These are phyloP conservation scores for Davidsoniella neocaledoniae DNA, from an alignment of 2,329 filamentous ascomycete species.

Conservation along the genomic window DNA sequence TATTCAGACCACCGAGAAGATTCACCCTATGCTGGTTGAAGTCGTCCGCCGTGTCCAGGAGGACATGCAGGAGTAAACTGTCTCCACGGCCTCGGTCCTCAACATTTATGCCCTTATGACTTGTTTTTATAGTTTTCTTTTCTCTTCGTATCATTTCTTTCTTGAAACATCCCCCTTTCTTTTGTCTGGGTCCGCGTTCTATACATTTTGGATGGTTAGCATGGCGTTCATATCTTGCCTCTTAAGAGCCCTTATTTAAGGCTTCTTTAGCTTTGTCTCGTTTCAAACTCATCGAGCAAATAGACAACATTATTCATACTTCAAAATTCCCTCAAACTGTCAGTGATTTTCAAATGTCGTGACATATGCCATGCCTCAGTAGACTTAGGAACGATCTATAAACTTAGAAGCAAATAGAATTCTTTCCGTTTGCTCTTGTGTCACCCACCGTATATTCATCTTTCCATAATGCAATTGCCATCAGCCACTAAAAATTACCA, in stretches of 20 bases:
- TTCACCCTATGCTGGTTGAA: slow-evolving; percentile 59
- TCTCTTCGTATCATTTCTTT: no score
- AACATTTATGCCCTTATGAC: slow-evolving; percentile 6
- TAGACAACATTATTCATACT: no score
- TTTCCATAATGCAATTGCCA: no score
- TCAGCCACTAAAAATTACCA: no score
- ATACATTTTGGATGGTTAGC: slow-evolving; percentile 8
- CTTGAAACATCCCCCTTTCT: slow-evolving; percentile 1
- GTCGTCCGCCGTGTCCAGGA: slow-evolving; percentile 72
- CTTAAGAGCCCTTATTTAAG: background rate
- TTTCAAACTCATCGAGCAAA: background rate
- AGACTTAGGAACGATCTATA: no score
- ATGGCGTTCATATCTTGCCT: slow-evolving; percentile 6
- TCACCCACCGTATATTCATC: no score
- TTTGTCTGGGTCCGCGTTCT: slow-evolving; percentile 4
- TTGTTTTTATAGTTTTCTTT: slow-evolving; percentile 3
- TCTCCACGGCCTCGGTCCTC: background rate
- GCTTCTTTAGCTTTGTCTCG: slow-evolving; percentile 2
- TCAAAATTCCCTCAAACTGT: no score
- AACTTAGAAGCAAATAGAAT: no score
- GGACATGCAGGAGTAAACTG: slow-evolving; percentile 22
- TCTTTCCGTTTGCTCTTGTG: no score
- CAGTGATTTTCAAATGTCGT: no score
- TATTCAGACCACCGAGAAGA: slow-evolving; percentile 56
- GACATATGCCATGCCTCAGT: no score